Percentiles rank a stretch among this genome's conserved stretches.
These are phyloP conservation scores for Talaromyces wortmannii DNA, from an alignment of 495 filamentous ascomycete genomes.

Conservation along the genomic window DNA sequence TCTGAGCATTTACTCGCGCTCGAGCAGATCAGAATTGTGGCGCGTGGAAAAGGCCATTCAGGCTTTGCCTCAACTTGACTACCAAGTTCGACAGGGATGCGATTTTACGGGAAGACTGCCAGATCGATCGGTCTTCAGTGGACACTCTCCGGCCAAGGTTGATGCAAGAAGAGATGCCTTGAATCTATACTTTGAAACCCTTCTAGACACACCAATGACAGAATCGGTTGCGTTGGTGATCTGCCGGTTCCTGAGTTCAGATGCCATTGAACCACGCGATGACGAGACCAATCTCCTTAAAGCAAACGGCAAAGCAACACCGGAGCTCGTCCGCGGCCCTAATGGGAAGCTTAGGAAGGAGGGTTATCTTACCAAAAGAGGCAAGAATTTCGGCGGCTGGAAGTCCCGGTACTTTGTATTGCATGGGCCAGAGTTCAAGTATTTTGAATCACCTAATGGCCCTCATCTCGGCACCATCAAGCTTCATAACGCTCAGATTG, in stretches of 20 bases:
- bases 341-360: constrained; percentile 68
- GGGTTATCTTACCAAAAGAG: constrained; percentile 91
- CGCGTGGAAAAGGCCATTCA: constrained; percentile 85
- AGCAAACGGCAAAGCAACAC: constrained; percentile 30
- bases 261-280: constrained; percentile 70
- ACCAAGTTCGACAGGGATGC: constrained; percentile 63
- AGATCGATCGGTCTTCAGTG: constrained; percentile 78
- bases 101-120: constrained; percentile 67
- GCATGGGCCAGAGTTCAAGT: constrained; percentile 81
- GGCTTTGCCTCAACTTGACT: constrained; percentile 76
- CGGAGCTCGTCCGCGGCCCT: constrained; percentile 39
- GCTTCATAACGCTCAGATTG: constrained; percentile 84
- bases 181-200: constrained; percentile 75
- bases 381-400: constrained; percentile 99
- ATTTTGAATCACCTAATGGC: constrained; percentile 85
- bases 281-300: constrained; percentile 51
- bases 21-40: constrained; percentile 78
- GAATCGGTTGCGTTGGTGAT: constrained; percentile 71
- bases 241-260: constrained; percentile 82
- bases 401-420: constrained; percentile 92
- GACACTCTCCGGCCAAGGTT: constrained; percentile 89
- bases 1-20: constrained; percentile 73
- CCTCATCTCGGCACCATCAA: constrained; percentile 90
- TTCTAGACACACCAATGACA: constrained; percentile 77
- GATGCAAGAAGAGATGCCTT: constrained; percentile 78